Conservation (phyloP, 2,329 filamentous ascomycete species). For the Monosporascus cannonballus region DNA sequence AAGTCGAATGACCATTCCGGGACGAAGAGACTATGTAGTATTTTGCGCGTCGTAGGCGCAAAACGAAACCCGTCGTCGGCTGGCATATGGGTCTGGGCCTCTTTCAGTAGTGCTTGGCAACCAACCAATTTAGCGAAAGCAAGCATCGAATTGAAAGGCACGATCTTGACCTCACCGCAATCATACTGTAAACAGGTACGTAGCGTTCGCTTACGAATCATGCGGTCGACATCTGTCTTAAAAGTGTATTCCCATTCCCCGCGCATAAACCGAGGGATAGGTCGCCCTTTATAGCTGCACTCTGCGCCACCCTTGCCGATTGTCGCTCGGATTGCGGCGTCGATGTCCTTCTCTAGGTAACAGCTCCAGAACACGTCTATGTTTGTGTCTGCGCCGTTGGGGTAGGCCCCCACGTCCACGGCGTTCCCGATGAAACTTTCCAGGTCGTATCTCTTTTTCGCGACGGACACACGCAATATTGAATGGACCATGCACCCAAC, state of each 20-base stretch:
- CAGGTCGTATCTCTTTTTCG: background rate
- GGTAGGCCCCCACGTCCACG: background rate
- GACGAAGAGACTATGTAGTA: background rate
- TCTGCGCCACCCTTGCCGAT: background rate
- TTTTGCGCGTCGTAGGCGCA: background rate
- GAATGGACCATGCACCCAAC: background rate
- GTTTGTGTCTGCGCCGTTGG: background rate
- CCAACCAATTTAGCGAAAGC: background rate
- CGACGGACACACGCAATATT: background rate
- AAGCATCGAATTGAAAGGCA: background rate
- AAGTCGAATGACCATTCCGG: background rate
- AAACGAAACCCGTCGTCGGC: background rate
- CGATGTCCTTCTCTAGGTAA: background rate
- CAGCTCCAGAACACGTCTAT: background rate
- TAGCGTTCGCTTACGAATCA: background rate
- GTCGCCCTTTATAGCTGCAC: background rate
- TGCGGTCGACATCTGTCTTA: background rate
- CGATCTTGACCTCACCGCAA: background rate
- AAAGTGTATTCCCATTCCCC: background rate
- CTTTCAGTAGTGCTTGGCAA: background rate
- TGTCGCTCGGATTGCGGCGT: background rate
- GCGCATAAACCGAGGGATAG: background rate
- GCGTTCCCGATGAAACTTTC: background rate
- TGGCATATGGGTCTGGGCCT: background rate
- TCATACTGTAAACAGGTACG: background rate